A percentile compares a stretch with the other conserved stretches of the same genome.
These are phyloP conservation scores for Beta vulgaris DNA, from an alignment of 148 eudicot genomes.

Conservation along the genomic window DNA sequence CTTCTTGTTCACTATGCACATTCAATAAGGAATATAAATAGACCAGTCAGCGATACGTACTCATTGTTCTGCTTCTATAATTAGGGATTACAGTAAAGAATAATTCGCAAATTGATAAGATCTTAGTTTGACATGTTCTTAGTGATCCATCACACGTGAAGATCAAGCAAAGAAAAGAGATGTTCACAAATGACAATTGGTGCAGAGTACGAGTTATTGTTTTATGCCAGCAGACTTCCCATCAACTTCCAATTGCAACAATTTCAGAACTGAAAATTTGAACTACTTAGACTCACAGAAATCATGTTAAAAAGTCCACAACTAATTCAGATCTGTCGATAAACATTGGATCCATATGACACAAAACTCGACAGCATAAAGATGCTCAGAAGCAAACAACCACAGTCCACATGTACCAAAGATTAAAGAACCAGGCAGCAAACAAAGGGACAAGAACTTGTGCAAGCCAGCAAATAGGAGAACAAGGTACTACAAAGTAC, in stretches of 20 bases:
- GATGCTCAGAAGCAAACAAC: background rate
- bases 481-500: background rate
- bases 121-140: too few species aligned
- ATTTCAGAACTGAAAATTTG: background rate
- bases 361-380: background rate
- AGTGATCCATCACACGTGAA: too few species aligned
- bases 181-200: background rate
- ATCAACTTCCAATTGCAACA: background rate
- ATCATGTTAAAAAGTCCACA: background rate
- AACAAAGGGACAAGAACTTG: background rate
- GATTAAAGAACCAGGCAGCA: background rate
- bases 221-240: background rate
- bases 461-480: background rate
- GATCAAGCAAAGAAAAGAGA: too few species aligned
- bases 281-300: too few species aligned
- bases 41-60: too few species aligned
- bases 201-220: background rate
- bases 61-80: too few species aligned
- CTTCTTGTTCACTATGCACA: too few species aligned
- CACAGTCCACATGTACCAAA: background rate
- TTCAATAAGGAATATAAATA: too few species aligned
- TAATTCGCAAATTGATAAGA: too few species aligned
- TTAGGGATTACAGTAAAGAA: too few species aligned
- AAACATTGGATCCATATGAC: background rate
- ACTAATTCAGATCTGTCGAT: background rate